Percentiles rank a stretch among this genome's conserved stretches.
Conservation (phyloP, 495 filamentous ascomycete genomes). For the Aspergillus affinis region DNA sequence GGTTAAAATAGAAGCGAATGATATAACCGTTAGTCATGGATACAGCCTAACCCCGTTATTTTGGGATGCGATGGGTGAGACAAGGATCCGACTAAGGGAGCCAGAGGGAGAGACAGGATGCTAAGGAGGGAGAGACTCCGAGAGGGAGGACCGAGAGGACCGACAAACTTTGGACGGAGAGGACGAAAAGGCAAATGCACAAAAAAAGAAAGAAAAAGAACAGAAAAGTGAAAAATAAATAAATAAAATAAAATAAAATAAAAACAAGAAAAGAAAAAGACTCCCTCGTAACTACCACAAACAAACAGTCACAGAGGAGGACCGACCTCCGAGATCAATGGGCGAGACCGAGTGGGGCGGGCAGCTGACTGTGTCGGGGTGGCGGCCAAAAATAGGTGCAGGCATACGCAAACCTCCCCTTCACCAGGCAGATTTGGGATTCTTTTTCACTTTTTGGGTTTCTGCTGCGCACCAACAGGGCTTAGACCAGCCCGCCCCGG, state of each 20-base stretch:
- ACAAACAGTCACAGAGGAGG: neutral
- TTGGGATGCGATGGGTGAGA: neutral
- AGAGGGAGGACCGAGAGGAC: neutral
- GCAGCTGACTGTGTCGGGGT: conserved; percentile 13
- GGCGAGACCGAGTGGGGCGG: neutral
- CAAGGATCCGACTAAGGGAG: neutral
- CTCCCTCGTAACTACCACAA: conserved; percentile 1
- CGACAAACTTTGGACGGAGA: neutral
- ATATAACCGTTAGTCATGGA: neutral
- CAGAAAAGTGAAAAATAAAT: no score
- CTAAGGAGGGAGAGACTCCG: no score
- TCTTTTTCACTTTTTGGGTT: no score
- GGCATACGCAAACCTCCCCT: conserved; percentile 27
- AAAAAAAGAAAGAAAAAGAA: conserved; percentile 2
- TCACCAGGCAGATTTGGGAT: neutral
- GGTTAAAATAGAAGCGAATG: neutral
- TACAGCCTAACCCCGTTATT: neutral
- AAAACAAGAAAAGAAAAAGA: neutral
- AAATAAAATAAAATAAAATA: no score
- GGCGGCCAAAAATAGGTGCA: conserved; percentile 8
- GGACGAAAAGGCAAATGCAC: neutral
- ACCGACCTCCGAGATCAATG: no score
- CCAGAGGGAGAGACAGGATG: no score
- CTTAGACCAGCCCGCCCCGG: conserved; percentile 5
- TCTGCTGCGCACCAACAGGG: conserved; percentile 1